A percentile compares a stretch with the other conserved stretches of the same genome.
Conservation (phyloP, 164 flowering plant genomes). For the Malania oleifera region DNA sequence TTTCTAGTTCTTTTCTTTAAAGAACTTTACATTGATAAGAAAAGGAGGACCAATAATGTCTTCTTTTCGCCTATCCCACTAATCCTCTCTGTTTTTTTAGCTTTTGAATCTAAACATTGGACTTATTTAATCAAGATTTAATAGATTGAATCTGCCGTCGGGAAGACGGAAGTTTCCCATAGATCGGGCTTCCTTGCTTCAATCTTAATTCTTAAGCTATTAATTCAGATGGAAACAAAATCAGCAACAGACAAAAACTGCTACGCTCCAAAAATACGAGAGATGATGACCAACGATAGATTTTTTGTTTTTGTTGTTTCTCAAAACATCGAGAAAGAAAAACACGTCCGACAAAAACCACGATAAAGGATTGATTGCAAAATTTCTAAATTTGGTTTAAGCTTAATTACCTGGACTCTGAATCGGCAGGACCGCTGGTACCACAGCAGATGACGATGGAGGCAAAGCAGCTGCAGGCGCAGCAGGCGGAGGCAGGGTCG, state of each 20-base stretch:
- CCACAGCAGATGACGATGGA: conserved; percentile 19
- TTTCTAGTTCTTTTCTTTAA: too few relatives aligned
- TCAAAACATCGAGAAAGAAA: conserved; percentile 8
- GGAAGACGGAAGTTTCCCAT: neutral
- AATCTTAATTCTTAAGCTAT: too few relatives aligned
- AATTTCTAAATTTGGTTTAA: neutral
- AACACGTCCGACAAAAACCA: conserved; percentile 17
- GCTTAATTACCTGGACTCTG: conserved; percentile 34
- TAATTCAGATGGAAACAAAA: conserved; percentile 26
- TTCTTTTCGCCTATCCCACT: conserved; percentile 26
- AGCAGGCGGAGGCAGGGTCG: conserved; percentile 12
- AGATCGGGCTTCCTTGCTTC: too few relatives aligned
- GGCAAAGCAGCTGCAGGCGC: conserved; percentile 11
- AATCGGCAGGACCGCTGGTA: conserved; percentile 22
- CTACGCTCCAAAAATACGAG: conserved; percentile 28
- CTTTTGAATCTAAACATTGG: conserved; percentile 21
- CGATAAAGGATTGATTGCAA: conserved; percentile 3
- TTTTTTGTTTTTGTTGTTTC: neutral
- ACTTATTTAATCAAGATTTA: conserved; percentile 11
- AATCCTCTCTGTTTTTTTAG: conserved; percentile 7
- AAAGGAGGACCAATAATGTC: conserved; percentile 24
- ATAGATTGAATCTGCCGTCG: conserved; percentile 13
- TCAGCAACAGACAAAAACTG: conserved; percentile 35
- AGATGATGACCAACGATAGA: conserved; percentile 14
- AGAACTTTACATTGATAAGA: conserved; percentile 17